Conservation (phyloP, 2,329 filamentous ascomycete genomes). For the Claviceps sp. region DNA sequence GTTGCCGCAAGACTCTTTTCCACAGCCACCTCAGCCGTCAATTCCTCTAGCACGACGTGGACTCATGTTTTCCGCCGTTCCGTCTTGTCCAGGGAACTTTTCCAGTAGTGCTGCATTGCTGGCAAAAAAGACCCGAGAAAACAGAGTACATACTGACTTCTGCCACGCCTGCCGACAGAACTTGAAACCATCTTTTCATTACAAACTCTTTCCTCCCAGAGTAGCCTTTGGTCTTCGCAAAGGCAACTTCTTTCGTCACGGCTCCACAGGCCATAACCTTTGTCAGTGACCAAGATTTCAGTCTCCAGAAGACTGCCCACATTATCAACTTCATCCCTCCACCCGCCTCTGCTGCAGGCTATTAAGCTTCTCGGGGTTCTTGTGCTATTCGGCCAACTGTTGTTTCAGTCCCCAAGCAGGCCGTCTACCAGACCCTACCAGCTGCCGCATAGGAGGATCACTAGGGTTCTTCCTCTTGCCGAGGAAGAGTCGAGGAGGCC, state of each 20-base stretch:
- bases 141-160: background rate
- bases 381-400: constrained; percentile 36
- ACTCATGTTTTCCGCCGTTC: no score
- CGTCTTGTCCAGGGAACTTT: background rate
- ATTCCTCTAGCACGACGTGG: no score
- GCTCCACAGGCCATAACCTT: constrained; percentile 48
- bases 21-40: background rate
- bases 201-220: constrained; percentile 7
- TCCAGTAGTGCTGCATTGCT: background rate
- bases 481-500: constrained; percentile 99
- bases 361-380: constrained; percentile 36
- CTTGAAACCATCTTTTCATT: background rate
- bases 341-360: constrained; percentile 34
- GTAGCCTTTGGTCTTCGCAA: constrained; percentile 55
- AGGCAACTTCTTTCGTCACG: constrained; percentile 46
- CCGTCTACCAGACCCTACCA: constrained; percentile 54
- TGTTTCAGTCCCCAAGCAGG: constrained; percentile 32
- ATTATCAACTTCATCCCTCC: constrained; percentile 54
- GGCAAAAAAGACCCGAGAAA: background rate
- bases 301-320: constrained; percentile 48
- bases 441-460: constrained; percentile 99
- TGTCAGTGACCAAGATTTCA: constrained; percentile 58
- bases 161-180: background rate
- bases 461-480: constrained; percentile 96
- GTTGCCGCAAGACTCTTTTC: background rate